Conservation (phyloP, 495 filamentous ascomycete genomes). For the Aspergillus nidulans region DNA sequence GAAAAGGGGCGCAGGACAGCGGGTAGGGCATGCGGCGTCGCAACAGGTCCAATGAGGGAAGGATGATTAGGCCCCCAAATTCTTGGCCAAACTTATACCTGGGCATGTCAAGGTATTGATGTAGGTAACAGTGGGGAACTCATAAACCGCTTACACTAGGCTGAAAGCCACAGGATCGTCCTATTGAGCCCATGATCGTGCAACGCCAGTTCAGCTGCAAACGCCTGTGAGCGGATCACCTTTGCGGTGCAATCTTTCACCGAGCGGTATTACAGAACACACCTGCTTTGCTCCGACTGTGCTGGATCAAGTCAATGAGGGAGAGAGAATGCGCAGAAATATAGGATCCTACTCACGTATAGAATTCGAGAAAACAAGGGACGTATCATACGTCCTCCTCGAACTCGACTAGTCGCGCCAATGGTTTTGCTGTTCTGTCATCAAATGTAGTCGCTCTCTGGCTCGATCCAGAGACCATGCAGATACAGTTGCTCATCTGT, state of each 20-base stretch:
- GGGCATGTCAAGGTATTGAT: not conserved
- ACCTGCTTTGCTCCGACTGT: slow-evolving; percentile 34
- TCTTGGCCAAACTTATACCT: slow-evolving; percentile 46
- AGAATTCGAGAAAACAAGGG: slow-evolving; percentile 33
- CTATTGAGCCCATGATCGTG: slow-evolving; percentile 22
- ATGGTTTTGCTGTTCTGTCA: slow-evolving; percentile 32
- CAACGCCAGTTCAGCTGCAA: slow-evolving; percentile 25
- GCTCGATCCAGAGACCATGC: slow-evolving; percentile 24
- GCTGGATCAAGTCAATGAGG: slow-evolving; percentile 9
- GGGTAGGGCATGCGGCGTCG: slow-evolving; percentile 46
- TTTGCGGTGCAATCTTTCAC: not conserved
- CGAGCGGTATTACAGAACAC: slow-evolving; percentile 17
- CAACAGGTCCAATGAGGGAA: slow-evolving; percentile 47
- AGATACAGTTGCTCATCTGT: not conserved
- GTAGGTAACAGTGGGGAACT: too few species aligned
- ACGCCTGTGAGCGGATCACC: slow-evolving; percentile 14
- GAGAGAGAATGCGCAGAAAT: too few species aligned
- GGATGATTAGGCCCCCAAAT: slow-evolving; percentile 43
- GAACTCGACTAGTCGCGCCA: slow-evolving; percentile 32
- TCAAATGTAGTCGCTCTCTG: slow-evolving; percentile 26
- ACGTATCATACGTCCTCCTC: slow-evolving; percentile 31
- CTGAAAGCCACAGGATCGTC: slow-evolving; percentile 28
- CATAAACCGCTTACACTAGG: slow-evolving; percentile 23
- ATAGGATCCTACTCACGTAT: slow-evolving; percentile 30
- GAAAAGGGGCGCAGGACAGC: slow-evolving; percentile 31